phyloP scores from a whole-genome alignment of 164 flowering plant genomes.

The Liriodendron chinense region DNA sequence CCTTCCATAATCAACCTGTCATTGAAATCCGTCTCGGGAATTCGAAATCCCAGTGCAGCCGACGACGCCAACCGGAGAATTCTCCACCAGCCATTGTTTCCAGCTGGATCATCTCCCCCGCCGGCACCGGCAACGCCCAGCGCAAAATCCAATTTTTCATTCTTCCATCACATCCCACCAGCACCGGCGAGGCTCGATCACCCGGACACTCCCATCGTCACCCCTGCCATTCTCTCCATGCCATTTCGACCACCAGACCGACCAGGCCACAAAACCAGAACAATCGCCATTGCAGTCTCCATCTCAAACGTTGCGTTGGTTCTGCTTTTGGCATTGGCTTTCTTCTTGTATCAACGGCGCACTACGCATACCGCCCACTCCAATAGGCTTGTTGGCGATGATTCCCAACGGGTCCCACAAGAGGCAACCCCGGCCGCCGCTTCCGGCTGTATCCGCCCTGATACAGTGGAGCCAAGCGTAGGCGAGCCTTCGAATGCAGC shows the following conservation, averaged over 20 bases:
- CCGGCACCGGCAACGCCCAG: slow-evolving; percentile 38
- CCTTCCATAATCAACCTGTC: not conserved
- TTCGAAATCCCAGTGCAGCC: not conserved
- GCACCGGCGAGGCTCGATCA: slow-evolving; percentile 34
- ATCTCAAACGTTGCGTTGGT: slow-evolving; percentile 76
- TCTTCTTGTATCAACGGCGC: slow-evolving; percentile 56
- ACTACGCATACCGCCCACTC: slow-evolving; percentile 43
- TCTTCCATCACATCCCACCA: slow-evolving; percentile 63
- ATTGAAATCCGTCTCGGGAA: not conserved
- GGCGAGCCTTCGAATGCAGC: slow-evolving; percentile 35
- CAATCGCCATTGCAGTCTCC: slow-evolving; percentile 64
- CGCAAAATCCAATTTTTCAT: slow-evolving; percentile 46
- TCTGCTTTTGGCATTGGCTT: slow-evolving; percentile 71
- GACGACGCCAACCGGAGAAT: slow-evolving; percentile 26
- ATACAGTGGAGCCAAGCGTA: slow-evolving; percentile 69
- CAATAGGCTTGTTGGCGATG: slow-evolving; percentile 53
- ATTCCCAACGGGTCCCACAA: slow-evolving; percentile 26
- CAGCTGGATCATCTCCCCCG: slow-evolving; percentile 51
- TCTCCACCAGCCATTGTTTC: slow-evolving; percentile 80
- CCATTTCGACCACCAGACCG: slow-evolving; percentile 45
- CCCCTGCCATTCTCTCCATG: slow-evolving; percentile 27
- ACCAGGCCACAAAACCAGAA: slow-evolving; percentile 51
- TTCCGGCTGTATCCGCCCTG: slow-evolving; percentile 65
- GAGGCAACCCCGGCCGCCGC: slow-evolving; percentile 28
- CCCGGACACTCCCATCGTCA: slow-evolving; percentile 30